phyloP scores from a whole-genome alignment of 495 filamentous ascomycete species.

The Oleoguttula mirabilis region DNA sequence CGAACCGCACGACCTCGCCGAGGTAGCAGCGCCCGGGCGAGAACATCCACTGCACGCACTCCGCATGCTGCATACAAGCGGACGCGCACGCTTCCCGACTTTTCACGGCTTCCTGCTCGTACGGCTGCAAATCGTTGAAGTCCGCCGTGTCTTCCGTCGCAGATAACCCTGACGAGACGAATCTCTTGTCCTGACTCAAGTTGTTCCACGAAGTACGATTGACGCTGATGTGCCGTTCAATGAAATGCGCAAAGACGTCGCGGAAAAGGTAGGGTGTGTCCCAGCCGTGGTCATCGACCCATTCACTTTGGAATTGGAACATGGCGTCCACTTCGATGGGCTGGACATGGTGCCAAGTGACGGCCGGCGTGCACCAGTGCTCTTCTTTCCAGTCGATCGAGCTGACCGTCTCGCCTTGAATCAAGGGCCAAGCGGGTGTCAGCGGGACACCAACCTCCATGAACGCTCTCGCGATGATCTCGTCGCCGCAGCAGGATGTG shows the following conservation, averaged over 20 bases:
- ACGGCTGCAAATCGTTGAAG: conserved; percentile 5
- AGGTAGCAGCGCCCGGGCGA: conserved; percentile 16
- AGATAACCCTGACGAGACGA: conserved; percentile 4
- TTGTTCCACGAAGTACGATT: conserved; percentile 27
- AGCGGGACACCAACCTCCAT: conserved; percentile 12
- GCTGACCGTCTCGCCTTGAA: conserved; percentile 6
- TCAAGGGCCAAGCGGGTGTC: conserved; percentile 8
- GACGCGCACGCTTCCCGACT: conserved; percentile 13
- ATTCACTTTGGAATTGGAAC: conserved; percentile 36
- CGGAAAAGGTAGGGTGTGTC: conserved; percentile 21
- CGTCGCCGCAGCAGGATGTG: conserved; percentile 18
- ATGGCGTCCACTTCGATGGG: conserved; percentile 39
- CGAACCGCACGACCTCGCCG: conserved; percentile 16
- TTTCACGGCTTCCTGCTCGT: conserved; percentile 11
- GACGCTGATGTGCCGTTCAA: conserved; percentile 19
- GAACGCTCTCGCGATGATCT: conserved; percentile 12
- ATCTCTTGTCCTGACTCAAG: conserved; percentile 20
- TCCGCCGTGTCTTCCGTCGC: conserved; percentile 1
- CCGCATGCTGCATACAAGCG: conserved; percentile 4
- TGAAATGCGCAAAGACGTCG: conserved; percentile 26
- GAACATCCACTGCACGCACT: conserved; percentile 20
- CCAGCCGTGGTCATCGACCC: conserved; percentile 25
- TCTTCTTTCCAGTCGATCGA: conserved; percentile 10
- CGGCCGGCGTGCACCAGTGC: conserved; percentile 20
- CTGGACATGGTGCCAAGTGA: conserved; percentile 21